phyloP scores from a whole-genome alignment of 2,329 filamentous ascomycete species.

The Endocalyx cinctus region DNA sequence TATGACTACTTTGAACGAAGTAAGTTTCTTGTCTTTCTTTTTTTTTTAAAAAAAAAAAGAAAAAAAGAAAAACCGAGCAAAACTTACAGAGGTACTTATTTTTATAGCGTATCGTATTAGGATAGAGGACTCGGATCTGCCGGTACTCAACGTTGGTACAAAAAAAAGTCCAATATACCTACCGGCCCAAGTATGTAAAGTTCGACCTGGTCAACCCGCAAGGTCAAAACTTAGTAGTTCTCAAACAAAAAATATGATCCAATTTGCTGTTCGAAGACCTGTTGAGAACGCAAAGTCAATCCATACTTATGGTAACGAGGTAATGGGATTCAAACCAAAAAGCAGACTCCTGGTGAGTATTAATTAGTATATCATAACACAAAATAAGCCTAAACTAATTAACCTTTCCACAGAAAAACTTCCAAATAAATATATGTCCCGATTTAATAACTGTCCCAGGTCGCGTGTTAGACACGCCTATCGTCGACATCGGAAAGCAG shows the following conservation, averaged over 20 bases:
- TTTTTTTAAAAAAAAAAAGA: no score
- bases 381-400: background rate
- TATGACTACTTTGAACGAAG: constrained; percentile 8
- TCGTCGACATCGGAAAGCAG: no score
- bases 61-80: no score
- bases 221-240: constrained; percentile 44
- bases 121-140: constrained; percentile 20
- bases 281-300: constrained; percentile 53
- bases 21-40: no score
- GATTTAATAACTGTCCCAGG: constrained; percentile 6
- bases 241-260: constrained; percentile 57
- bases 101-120: background rate
- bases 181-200: constrained; percentile 52
- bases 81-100: no score
- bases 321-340: constrained; percentile 39
- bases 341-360: constrained; percentile 27
- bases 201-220: constrained; percentile 52
- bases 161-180: constrained; percentile 49
- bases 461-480: constrained; percentile 1
- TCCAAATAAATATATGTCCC: constrained; percentile 2
- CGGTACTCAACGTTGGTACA: constrained; percentile 59
- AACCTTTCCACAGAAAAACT: constrained; percentile 1
- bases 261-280: constrained; percentile 54
- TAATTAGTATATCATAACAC: background rate
- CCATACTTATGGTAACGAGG: constrained; percentile 41